These are phyloP conservation scores for Sequoiadendron giganteum DNA, from an alignment of 75 land plant genomes.

Conservation along the genomic window DNA sequence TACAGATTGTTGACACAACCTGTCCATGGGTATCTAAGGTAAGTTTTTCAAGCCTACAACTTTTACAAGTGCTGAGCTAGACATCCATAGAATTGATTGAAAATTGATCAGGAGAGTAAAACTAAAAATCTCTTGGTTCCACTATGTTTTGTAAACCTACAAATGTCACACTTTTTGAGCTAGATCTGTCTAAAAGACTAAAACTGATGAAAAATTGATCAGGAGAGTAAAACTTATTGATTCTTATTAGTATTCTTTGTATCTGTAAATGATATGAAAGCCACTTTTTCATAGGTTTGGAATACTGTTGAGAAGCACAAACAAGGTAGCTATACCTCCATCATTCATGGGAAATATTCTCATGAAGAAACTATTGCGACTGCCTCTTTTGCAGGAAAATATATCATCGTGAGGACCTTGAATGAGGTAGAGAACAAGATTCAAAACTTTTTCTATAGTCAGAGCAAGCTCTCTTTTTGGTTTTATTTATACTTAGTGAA, in stretches of 20 bases:
- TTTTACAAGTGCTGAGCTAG: background rate
- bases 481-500: background rate
- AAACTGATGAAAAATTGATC: background rate
- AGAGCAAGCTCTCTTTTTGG: background rate
- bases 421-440: constrained; percentile 52
- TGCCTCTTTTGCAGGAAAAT: constrained; percentile 93
- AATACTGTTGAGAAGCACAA: constrained; percentile 95
- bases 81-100: background rate
- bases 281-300: constrained; percentile 69
- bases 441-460: background rate
- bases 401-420: constrained; percentile 83
- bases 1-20: constrained; percentile 96
- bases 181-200: background rate
- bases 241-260: background rate
- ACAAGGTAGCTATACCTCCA: constrained; percentile 87
- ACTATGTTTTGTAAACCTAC: constrained; percentile 12
- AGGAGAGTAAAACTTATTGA: background rate
- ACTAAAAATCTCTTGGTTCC: background rate
- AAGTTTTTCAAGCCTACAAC: background rate
- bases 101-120: background rate
- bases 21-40: constrained; percentile 99
- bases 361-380: constrained; percentile 98
- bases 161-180: background rate
- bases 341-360: constrained; percentile 93
- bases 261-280: background rate